Base-by-base conservation (phyloP, 306 rosid genomes). In the Dryas drummondii region DNA sequence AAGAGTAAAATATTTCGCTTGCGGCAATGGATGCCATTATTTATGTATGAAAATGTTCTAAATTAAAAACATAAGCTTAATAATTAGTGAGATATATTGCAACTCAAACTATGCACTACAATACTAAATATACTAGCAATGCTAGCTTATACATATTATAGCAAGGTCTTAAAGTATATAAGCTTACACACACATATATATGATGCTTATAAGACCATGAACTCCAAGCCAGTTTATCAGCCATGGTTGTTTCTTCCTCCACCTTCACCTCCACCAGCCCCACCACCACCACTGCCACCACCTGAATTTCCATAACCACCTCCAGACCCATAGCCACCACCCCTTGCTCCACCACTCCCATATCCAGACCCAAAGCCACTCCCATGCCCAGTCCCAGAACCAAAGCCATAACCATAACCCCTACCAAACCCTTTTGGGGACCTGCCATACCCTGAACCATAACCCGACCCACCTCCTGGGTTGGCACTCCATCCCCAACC, bases 401-500 rank as follows among this genome's bases (percentile, higher is more conserved):
- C 98, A 12, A 40, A 0, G 37, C 37, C 37, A 32, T 32, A 32
- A 32, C 37, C 37, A 32, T 32, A 32, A 32, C 37, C 37, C 37
- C 37, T 32, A 32, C 37, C 37, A 14, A 84, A 79, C 0, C 97
- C 91, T 0, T 80, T 51, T 0, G 86, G 72, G 5, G 90, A 84
- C 69, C 66, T 81, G 0, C 88, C 93, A n/a, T 32, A 32, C 0
- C 99, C 99, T 0, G 92, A 90, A 0, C 98, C 99, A 10, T 77
- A 94, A 1, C 99, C 99, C 80, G 81, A 94, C 0, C 99, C 99
- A 0, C 86, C 62, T 4, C 91, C 87, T 0, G 97, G 97, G 40
- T 76, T 74, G 0, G 97, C 80, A 0, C 97, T 87, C 99, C 99
- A 94, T 2, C 93, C 97, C 99, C 99, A 94, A 8, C 64, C 78